These are phyloP conservation scores for Lactifluus rugatus DNA, from an alignment of 768 basidiomycete genomes.

Conservation along the genomic window DNA sequence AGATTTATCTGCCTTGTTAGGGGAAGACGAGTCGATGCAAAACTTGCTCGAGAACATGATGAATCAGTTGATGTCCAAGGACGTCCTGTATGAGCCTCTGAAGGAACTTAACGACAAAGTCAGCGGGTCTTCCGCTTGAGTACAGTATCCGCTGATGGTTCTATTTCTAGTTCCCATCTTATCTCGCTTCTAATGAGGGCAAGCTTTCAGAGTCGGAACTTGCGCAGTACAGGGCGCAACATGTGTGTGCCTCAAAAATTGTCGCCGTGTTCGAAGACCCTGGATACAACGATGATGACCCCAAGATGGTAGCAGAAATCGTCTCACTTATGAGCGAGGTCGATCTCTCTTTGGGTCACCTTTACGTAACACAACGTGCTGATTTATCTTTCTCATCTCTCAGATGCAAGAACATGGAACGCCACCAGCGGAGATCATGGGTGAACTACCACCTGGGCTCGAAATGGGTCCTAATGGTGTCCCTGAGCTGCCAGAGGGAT, in stretches of 20 bases:
- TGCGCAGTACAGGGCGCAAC: constrained; percentile 55
- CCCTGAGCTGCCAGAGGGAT: constrained; percentile 36
- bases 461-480: constrained; percentile 45
- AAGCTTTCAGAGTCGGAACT: constrained; percentile 50
- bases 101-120: constrained; percentile 72
- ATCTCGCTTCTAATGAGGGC: constrained; percentile 47
- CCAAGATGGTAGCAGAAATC: constrained; percentile 37
- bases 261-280: constrained; percentile 56
- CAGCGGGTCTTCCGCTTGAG: constrained; percentile 18
- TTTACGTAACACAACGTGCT: not conserved
- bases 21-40: constrained; percentile 42
- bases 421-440: constrained; percentile 78
- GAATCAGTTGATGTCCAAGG: constrained; percentile 71
- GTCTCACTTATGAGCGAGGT: constrained; percentile 73
- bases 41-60: constrained; percentile 73
- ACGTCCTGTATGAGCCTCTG: constrained; percentile 77
- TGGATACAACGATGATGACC: constrained; percentile 47
- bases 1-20: constrained; percentile 44
- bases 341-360: constrained; percentile 9
- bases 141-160: not conserved
- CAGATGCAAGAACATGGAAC: constrained; percentile 75
- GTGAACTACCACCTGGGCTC: constrained; percentile 66
- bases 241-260: constrained; percentile 45
- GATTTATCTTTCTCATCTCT: not conserved
- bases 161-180: constrained; percentile 57